Percentiles rank a stretch among this genome's conserved stretches.
Conservation (phyloP, 257 asterid species). For the Euphrasia confusa region DNA sequence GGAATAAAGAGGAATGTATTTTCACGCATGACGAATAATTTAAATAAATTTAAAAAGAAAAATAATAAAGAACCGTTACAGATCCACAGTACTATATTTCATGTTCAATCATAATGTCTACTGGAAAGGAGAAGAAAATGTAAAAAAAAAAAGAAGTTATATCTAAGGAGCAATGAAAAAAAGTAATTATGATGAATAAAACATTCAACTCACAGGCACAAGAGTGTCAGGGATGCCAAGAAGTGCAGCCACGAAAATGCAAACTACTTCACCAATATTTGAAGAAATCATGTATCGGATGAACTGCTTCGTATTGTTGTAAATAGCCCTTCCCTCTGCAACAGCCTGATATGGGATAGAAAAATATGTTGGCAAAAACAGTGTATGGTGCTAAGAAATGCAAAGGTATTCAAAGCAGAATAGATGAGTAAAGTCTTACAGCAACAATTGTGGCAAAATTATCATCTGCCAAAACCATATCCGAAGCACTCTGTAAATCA, state of each 20-base stretch:
- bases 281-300: constrained; percentile 89
- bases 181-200: constrained; percentile 12
- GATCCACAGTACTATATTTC: constrained; percentile 1
- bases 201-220: constrained; percentile 74
- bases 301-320: constrained; percentile 81
- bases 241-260: constrained; percentile 94
- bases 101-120: constrained; percentile 16
- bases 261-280: constrained; percentile 97
- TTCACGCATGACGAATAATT: constrained; percentile 11
- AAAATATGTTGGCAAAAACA: constrained; percentile 7
- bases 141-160: no score
- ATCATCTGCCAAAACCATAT: constrained; percentile 97
- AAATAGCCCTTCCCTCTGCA: constrained; percentile 90
- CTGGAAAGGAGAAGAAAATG: not conserved
- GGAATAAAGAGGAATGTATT: constrained; percentile 10
- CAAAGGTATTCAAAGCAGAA: constrained; percentile 18
- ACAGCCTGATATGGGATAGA: constrained; percentile 61
- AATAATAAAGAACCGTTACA: not conserved
- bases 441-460: constrained; percentile 97
- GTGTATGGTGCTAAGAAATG: constrained; percentile 6
- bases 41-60: constrained; percentile 9
- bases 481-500: constrained; percentile 92
- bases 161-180: constrained; percentile 2
- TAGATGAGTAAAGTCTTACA: constrained; percentile 42
- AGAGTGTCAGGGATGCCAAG: constrained; percentile 99